Conservation (phyloP, 164 flowering plant genomes). For the Stephania yunnanensis region DNA sequence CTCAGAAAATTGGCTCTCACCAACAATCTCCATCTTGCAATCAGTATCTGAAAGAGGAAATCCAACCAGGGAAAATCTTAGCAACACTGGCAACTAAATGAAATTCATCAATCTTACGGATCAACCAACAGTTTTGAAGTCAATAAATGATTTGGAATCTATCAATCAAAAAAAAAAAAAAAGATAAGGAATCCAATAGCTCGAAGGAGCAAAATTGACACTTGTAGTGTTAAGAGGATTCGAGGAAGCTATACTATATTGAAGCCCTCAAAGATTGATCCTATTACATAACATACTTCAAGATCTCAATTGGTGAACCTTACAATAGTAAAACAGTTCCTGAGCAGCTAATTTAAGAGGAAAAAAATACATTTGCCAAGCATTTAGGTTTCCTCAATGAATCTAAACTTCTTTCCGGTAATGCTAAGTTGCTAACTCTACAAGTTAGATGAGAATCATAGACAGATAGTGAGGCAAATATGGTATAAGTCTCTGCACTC, state of each 20-base stretch:
- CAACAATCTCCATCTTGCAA: slow-evolving; percentile 59
- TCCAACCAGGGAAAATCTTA: neutral
- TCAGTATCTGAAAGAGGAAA: slow-evolving; percentile 27
- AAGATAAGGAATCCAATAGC: neutral
- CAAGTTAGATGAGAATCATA: too few species aligned
- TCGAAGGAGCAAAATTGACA: neutral
- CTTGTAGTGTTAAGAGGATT: neutral
- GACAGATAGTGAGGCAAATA: neutral
- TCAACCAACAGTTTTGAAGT: neutral
- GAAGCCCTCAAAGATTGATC: neutral
- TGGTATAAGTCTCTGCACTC: neutral
- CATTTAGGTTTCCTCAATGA: too few species aligned
- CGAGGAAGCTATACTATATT: neutral
- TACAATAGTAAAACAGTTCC: neutral
- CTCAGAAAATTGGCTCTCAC: slow-evolving; percentile 62
- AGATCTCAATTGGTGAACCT: too few species aligned
- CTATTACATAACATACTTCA: too few species aligned
- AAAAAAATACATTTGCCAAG: neutral
- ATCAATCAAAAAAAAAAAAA: neutral
- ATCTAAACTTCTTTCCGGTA: too few species aligned
- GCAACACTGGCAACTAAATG: neutral
- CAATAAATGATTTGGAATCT: neutral
- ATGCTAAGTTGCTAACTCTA: neutral
- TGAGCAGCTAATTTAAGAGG: neutral
- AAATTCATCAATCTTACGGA: neutral